phyloP scores from a whole-genome alignment of 495 filamentous ascomycete species.

The Ramalina peruviana region DNA sequence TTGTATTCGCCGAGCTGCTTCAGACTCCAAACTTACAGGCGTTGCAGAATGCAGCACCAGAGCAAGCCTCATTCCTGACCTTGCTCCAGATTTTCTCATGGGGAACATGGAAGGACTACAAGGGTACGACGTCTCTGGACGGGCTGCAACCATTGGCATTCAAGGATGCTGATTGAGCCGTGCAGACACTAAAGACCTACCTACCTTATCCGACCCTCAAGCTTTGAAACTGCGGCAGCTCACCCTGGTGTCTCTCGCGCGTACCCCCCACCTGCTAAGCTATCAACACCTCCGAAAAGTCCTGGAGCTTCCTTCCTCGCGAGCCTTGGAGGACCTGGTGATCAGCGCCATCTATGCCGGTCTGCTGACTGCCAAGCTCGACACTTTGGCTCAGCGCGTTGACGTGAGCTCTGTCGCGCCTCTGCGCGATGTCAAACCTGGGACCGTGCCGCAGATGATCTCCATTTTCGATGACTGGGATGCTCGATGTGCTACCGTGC shows the following conservation, averaged over 20 bases:
- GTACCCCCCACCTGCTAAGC: constrained; percentile 46
- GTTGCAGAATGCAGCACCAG: constrained; percentile 38
- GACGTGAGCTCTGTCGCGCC: constrained; percentile 66
- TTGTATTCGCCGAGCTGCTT: constrained; percentile 88
- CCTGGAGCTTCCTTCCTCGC: constrained; percentile 51
- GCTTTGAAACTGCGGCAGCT: constrained; percentile 79
- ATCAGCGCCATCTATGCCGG: constrained; percentile 80
- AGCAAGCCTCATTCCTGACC: constrained; percentile 44
- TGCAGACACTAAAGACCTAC: constrained; percentile 45
- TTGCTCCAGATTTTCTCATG: constrained; percentile 87
- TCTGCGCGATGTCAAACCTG: constrained; percentile 69
- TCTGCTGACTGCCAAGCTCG: constrained; percentile 64
- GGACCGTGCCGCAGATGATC: constrained; percentile 51
- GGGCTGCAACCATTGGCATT: neutral
- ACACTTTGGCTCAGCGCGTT: constrained; percentile 45
- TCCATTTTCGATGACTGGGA: constrained; percentile 59
- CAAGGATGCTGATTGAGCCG: neutral
- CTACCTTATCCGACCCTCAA: constrained; percentile 57
- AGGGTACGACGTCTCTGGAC: constrained; percentile 29
- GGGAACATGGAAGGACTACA: constrained; percentile 75
- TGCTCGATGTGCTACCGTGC: constrained; percentile 56
- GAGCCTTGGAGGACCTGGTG: constrained; percentile 78
- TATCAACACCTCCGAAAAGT: constrained; percentile 52
- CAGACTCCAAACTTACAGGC: constrained; percentile 67
- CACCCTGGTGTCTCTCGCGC: constrained; percentile 62